Conservation (phyloP, 306 rosid genomes). For the Mucuna pruriens region DNA sequence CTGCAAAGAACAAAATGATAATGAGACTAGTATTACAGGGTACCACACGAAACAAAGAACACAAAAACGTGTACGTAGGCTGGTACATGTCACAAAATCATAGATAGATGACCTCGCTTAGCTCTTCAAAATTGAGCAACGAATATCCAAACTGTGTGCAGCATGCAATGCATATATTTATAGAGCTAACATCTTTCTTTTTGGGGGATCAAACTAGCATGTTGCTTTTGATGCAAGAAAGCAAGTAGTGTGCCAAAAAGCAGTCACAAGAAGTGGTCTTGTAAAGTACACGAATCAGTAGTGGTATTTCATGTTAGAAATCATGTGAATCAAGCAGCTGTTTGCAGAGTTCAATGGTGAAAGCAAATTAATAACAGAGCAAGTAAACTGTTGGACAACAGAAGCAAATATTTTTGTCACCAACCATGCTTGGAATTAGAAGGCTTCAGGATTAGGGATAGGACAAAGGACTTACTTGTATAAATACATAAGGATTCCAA, state of each 20-base stretch:
- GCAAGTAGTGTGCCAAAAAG: not conserved
- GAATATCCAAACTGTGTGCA: not conserved
- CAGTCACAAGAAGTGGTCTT: not conserved
- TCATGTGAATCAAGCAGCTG: not conserved
- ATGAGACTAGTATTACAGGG: not conserved
- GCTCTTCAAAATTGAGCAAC: not conserved
- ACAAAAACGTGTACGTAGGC: not conserved
- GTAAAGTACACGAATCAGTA: not conserved
- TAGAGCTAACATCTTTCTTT: not conserved
- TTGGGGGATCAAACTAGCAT: not conserved
- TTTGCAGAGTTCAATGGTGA: not conserved
- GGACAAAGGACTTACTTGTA: conserved; percentile 65
- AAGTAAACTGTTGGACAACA: not conserved
- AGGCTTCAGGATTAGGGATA: not conserved
- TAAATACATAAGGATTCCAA: conserved; percentile 69
- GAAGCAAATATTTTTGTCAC: conserved; percentile 3
- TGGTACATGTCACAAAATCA: not conserved
- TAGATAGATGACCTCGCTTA: not conserved
- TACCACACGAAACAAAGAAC: not conserved
- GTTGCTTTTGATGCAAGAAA: conserved; percentile 9
- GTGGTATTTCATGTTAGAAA: not conserved
- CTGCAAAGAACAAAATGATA: not conserved
- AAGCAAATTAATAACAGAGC: not conserved
- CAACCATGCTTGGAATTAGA: not conserved
- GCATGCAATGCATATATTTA: conserved; percentile 12